A percentile compares a stretch with the other conserved stretches of the same genome.
These are phyloP conservation scores for Trichoderma erinaceum DNA, from an alignment of 495 filamentous ascomycete genomes.

Conservation along the genomic window DNA sequence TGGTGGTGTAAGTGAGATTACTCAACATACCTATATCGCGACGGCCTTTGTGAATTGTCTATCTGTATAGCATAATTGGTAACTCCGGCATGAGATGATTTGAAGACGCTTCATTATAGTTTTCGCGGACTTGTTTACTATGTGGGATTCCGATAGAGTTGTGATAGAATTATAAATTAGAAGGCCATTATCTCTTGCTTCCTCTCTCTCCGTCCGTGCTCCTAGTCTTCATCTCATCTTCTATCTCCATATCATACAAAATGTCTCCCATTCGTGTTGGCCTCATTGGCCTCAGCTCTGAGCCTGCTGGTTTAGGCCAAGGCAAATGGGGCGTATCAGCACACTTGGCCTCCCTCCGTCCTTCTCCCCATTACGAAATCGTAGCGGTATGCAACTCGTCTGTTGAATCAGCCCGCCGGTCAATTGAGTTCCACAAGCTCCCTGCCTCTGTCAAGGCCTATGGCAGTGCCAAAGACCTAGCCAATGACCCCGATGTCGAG, in stretches of 20 bases:
- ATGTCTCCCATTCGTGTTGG: conserved; percentile 34
- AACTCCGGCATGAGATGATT: too few species aligned
- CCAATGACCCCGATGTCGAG: conserved; percentile 46
- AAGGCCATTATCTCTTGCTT: too few species aligned
- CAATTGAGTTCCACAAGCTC: conserved; percentile 39
- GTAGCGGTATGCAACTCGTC: conserved; percentile 46
- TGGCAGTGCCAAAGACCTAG: conserved; percentile 38
- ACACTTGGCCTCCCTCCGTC: conserved; percentile 39
- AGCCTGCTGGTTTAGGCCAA: conserved; percentile 15
- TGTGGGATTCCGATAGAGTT: too few species aligned
- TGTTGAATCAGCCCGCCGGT: conserved; percentile 33
- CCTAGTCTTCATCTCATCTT: too few species aligned
- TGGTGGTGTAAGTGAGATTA: too few species aligned
- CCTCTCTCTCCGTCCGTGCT: too few species aligned
- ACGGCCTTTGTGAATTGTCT: too few species aligned
- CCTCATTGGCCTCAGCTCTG: conserved; percentile 39
- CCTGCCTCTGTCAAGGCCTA: conserved; percentile 36
- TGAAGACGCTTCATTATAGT: too few species aligned
- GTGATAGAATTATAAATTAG: too few species aligned
- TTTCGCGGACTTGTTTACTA: too few species aligned
- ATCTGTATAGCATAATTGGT: too few species aligned
- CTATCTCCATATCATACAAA: background rate
- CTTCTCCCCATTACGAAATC: conserved; percentile 36
- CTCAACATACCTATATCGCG: too few species aligned
- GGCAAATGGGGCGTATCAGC: conserved; percentile 39